Evolutionary conservation across 2,329 filamentous ascomycete species (phyloP).

Genomic region (Elsinoe australis): DNA sequence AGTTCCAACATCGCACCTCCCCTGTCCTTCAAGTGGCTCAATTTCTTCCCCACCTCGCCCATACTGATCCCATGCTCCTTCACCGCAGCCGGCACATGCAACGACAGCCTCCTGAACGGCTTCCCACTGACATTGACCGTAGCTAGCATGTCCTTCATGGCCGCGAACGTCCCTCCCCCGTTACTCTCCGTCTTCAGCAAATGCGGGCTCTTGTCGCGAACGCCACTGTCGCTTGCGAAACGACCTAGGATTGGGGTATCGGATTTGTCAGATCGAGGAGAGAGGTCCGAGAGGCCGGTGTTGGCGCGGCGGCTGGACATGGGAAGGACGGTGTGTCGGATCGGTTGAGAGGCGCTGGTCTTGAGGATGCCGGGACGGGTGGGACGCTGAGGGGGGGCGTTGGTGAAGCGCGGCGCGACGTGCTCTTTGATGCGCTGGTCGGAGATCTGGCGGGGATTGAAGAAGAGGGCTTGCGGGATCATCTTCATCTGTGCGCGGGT

Average conservation of each 20-base stretch:
- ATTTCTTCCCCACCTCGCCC: slow-evolving; percentile 4
- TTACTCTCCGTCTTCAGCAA: not conserved
- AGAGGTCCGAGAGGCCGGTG: not conserved
- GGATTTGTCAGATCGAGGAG: not conserved
- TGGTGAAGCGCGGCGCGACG: slow-evolving; percentile 4
- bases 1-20: slow-evolving; percentile 1
- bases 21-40: not conserved
- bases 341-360: not conserved
- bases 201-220: not conserved
- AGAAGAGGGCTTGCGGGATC: slow-evolving; percentile 28
- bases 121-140: not conserved
- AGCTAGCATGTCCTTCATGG: slow-evolving; percentile 12
- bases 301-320: not conserved
- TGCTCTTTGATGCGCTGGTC: not conserved
- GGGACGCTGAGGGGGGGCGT: not conserved
- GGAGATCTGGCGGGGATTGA: slow-evolving; percentile 11
- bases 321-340: not conserved
- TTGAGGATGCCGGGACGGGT: not conserved
- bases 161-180: slow-evolving; percentile 1
- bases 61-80: not conserved
- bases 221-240: not conserved
- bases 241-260: slow-evolving; percentile 8
- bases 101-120: not conserved
- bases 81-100: slow-evolving; percentile 3
- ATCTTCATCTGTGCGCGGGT: slow-evolving; percentile 28